These are phyloP conservation scores for Byssochlamys sp. DNA, from an alignment of 2,329 filamentous ascomycete genomes.

Conservation along the genomic window DNA sequence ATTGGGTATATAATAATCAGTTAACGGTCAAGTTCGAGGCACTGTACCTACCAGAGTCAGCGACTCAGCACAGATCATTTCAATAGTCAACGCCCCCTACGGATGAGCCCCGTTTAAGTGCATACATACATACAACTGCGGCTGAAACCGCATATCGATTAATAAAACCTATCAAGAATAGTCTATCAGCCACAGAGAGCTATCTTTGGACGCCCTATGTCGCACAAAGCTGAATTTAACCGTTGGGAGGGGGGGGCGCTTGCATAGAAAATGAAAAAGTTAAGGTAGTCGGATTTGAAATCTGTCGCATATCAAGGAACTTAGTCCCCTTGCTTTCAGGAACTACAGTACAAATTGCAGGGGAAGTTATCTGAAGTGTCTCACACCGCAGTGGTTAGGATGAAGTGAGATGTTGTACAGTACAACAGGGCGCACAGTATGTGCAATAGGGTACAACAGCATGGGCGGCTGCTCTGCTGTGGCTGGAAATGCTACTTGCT, in stretches of 20 bases:
- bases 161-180: background rate
- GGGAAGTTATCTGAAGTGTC: background rate
- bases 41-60: background rate
- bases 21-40: background rate
- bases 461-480: background rate
- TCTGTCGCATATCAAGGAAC: background rate
- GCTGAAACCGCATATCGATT: background rate
- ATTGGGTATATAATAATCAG: background rate
- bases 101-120: background rate
- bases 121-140: background rate
- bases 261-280: background rate
- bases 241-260: background rate
- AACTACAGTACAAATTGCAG: background rate
- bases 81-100: background rate
- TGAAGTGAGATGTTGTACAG: too few species aligned
- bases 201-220: background rate
- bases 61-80: background rate
- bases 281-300: background rate
- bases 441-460: background rate
- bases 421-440: background rate
- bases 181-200: background rate
- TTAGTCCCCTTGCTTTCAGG: background rate
- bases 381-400: background rate
- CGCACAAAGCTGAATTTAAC: background rate
- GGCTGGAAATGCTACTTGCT: background rate